Conservation (phyloP, 208 protist species). For the Acanthamoeba triangularis region DNA sequence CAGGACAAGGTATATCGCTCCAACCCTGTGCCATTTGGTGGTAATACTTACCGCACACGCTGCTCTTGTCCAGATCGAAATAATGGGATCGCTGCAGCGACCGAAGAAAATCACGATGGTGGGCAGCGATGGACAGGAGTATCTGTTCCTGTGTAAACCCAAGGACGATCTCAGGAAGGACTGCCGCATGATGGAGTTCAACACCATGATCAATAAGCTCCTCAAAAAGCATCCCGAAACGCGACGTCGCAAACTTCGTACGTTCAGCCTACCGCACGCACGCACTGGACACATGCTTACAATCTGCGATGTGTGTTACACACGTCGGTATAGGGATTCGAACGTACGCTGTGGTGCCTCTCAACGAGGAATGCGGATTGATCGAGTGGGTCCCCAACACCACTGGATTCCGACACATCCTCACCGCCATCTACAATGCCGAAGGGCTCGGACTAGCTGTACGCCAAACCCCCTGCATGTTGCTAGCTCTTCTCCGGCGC, state of each 20-base stretch:
- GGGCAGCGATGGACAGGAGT: slow-evolving; percentile 82
- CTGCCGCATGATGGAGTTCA: slow-evolving; percentile 93
- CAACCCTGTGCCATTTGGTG: too few relatives aligned
- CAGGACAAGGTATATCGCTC: slow-evolving; percentile 62
- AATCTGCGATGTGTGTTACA: background rate
- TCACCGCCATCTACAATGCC: slow-evolving; percentile 76
- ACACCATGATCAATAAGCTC: slow-evolving; percentile 91
- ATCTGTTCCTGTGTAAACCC: slow-evolving; percentile 92
- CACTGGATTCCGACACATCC: slow-evolving; percentile 84
- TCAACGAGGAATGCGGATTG: slow-evolving; percentile 83
- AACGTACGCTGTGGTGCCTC: slow-evolving; percentile 89
- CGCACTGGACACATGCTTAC: background rate
- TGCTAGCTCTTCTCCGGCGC: background rate
- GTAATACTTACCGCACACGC: background rate
- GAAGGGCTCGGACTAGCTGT: background rate
- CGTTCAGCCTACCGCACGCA: background rate
- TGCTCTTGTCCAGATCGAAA: slow-evolving; percentile 78
- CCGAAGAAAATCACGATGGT: slow-evolving; percentile 90
- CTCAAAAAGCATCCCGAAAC: slow-evolving; percentile 86
- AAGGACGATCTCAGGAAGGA: slow-evolving; percentile 91
- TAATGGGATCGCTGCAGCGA: slow-evolving; percentile 88
- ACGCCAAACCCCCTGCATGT: background rate
- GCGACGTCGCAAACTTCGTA: slow-evolving; percentile 80
- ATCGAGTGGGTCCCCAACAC: slow-evolving; percentile 89
- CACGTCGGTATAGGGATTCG: background rate